Base-by-base conservation (phyloP, 768 basidiomycete genomes). In the Neoboletus subvelutipes region DNA sequence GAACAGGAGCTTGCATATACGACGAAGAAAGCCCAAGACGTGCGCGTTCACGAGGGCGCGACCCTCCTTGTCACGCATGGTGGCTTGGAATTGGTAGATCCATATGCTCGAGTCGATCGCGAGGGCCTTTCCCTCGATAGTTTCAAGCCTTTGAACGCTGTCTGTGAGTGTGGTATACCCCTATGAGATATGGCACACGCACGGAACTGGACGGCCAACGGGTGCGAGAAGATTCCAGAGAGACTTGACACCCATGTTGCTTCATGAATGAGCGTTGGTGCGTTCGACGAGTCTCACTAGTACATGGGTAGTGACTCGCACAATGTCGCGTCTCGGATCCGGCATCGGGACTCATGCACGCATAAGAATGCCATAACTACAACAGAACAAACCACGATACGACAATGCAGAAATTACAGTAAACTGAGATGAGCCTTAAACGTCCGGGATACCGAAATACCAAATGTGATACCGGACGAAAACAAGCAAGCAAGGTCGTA, bases 81-180 rank as follows among this genome's bases (percentile, higher is more conserved):
- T 98, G 22, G 96, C 95, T 75, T 98, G 96, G 67, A 99, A 99
- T 72, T 99, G 97, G 73, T 99, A 99, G 52, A 99, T 86, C 97
- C 97, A 99, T 61, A 99, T 98, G 63, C 94, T 97, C 4, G 95
- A 98, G 74, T 99, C 97, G 54, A 99, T 98, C 3, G 97, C 97
- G 76, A 99, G 84, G 11, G 85, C 77, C 70, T 94, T 96, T n/a
- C 94, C 94, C 67, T 95, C 94, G 69, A 95, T 83, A 0, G 90
- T 94, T 74, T 99, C 96, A 53, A 98, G 78, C 73, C 94, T 96
- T 66, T 26, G 28, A 48, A 56, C 8, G n/a, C 8, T 10, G 29
- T 33, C 13, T 55, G 51, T 61, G 59, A 66, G 52, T 22, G 18
- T 37, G 28, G 18, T 34, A 29, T 4, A 29, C 53, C 15, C 55